These are phyloP conservation scores for Pseudohyphozyma bogoriensis DNA, from an alignment of 768 basidiomycete species.

Conservation along the genomic window DNA sequence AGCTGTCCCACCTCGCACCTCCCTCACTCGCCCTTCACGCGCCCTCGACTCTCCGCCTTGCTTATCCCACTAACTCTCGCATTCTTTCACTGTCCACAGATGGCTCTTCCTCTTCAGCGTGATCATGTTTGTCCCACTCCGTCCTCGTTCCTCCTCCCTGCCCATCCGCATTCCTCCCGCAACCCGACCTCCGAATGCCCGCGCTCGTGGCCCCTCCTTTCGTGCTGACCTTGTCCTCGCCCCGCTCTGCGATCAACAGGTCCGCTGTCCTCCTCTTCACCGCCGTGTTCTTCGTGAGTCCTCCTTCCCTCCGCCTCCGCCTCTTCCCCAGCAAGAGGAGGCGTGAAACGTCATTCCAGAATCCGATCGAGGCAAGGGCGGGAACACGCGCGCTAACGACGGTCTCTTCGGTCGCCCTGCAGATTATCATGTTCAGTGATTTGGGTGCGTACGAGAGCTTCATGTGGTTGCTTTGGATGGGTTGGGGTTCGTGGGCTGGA, in stretches of 20 bases:
- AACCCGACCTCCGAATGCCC: too few relatives aligned
- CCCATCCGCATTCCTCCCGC: too few relatives aligned
- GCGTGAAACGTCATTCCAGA: too few relatives aligned
- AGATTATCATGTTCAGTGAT: slow-evolving; percentile 99
- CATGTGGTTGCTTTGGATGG: too few relatives aligned
- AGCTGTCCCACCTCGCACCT: not conserved
- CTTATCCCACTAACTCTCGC: not conserved
- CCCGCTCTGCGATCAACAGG: not conserved
- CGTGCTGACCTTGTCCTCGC: not conserved
- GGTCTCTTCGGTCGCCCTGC: not conserved
- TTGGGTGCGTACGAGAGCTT: slow-evolving; percentile 64
- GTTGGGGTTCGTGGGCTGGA: too few relatives aligned
- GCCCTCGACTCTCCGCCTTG: not conserved
- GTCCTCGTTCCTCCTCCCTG: slow-evolving; percentile 53
- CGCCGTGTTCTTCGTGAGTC: slow-evolving; percentile 89
- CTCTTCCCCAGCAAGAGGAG: too few relatives aligned
- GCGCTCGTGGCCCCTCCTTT: too few relatives aligned
- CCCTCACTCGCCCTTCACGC: not conserved
- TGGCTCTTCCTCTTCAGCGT: slow-evolving; percentile 97
- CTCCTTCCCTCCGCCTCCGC: not conserved
- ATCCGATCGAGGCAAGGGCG: too few relatives aligned
- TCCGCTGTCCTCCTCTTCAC: slow-evolving; percentile 63
- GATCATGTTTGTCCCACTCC: slow-evolving; percentile 57
- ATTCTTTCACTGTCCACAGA: not conserved
- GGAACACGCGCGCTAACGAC: too few relatives aligned